Percentiles rank a stretch among this genome's conserved stretches.
Conservation (phyloP, 345 rosid genomes). For the Atalantia buxifolia region DNA sequence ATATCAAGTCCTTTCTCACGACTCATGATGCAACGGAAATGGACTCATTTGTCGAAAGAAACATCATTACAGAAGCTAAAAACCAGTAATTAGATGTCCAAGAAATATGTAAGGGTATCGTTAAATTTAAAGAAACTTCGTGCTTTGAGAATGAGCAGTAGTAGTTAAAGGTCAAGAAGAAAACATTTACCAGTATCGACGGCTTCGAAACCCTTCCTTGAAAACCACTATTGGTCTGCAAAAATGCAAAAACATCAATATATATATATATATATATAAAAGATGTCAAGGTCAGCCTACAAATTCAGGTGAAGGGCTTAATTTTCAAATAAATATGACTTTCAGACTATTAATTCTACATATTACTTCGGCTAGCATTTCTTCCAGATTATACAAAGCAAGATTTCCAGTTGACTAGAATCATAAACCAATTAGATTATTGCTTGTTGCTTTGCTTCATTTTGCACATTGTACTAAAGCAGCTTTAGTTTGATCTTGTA, state of each 20-base stretch:
- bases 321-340: too few species aligned
- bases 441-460: too few species aligned
- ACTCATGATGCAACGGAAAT: too few species aligned
- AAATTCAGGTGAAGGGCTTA: too few species aligned
- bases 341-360: too few species aligned
- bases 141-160: neutral
- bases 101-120: neutral
- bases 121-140: neutral
- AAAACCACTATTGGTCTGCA: constrained; percentile 78
- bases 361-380: too few species aligned
- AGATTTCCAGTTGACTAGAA: neutral
- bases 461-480: too few species aligned
- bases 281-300: too few species aligned
- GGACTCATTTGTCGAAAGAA: neutral
- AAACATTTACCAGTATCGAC: constrained; percentile 62
- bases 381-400: neutral
- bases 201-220: constrained; percentile 89
- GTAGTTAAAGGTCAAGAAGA: neutral
- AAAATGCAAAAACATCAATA: neutral
- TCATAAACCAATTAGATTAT: too few species aligned
- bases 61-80: neutral
- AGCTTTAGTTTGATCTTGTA: too few species aligned
- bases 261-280: too few species aligned
- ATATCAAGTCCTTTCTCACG: neutral
- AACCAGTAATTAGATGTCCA: neutral